Evolutionary conservation across 441 rosid species (phyloP), one percentile per base, ranked within the genome.

Genomic region (Arabidopsis lyrata): DNA sequence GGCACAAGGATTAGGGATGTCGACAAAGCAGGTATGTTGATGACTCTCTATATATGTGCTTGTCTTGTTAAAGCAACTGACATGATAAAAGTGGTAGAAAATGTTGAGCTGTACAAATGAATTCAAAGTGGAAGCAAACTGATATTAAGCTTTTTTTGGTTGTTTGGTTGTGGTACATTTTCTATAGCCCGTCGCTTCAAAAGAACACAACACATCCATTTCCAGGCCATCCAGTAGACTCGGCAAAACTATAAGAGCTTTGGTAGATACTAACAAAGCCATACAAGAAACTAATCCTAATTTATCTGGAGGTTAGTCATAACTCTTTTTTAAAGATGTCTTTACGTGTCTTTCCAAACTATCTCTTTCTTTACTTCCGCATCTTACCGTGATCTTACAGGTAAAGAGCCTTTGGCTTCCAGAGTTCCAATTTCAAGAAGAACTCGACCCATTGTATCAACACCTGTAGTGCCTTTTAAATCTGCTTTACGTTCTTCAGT

Each of bases 221-320:
- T 70, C 81, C 52, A 90, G 85, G 84, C 91, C 90, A 54, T 83
- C 86, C 20, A 85, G 67, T 77, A 81, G 75, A 78, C 77, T 52
- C 22, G 78, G 83, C 52, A 80, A 71, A 70, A 71, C 83, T 54
- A 87, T 85, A 73, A 84, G 89, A 82, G 86, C 78, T 56, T 87
- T 90, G 11, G 64, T 84, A 39, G 83, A 91, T 77, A 72, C 80
- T 78, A 87, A 82, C 69, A 81, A 66, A 77, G 63, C 73, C 76
- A 88, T 83, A 87, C 70, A 48, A 52, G 93, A 89, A 76, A 93
- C 80, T 78, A 86, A 78, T 65, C 77, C 68, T 56, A 87, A 80
- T 81, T 35, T 45, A 73, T 67, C 72, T 61, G 74, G 78, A 8
- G 86, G 92, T 92, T 70, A 77, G 70, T 75, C 56, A 18, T 62